Evolutionary conservation across 2,329 filamentous ascomycete species (phyloP).

Genomic region (Scleromitrula shiraiana): DNA sequence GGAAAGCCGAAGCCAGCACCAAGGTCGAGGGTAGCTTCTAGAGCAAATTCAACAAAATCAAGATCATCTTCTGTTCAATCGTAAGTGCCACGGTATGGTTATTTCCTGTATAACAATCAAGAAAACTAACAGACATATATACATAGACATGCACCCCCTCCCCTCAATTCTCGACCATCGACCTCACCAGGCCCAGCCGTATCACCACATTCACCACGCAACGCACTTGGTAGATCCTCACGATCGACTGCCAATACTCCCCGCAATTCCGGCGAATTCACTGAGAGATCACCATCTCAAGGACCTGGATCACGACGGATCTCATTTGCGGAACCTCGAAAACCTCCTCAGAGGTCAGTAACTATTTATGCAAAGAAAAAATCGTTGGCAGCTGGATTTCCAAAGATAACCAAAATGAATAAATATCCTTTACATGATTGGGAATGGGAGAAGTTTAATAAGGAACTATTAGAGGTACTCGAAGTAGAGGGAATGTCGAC

Average conservation of each 20-base stretch:
- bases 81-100: background rate
- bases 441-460: conserved; percentile 23
- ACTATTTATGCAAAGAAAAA: conserved; percentile 18
- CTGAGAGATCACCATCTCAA: conserved; percentile 7
- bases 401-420: conserved; percentile 16
- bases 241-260: conserved; percentile 7
- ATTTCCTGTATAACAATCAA: background rate
- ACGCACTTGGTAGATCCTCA: background rate
- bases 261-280: conserved; percentile 3
- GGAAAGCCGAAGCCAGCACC: too few species aligned
- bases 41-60: conserved; percentile 6
- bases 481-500: background rate
- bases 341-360: background rate
- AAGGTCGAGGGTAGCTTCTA: background rate
- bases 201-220: background rate
- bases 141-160: background rate
- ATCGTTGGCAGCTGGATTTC: conserved; percentile 23
- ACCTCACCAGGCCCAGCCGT: background rate
- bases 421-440: conserved; percentile 15
- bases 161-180: background rate
- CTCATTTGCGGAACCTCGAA: conserved; percentile 5
- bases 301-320: conserved; percentile 7
- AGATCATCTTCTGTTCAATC: conserved; percentile 7
- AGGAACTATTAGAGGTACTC: conserved; percentile 17
- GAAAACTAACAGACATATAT: background rate